Conservation (phyloP, 345 rosid genomes). For the Jatropha curcas region DNA sequence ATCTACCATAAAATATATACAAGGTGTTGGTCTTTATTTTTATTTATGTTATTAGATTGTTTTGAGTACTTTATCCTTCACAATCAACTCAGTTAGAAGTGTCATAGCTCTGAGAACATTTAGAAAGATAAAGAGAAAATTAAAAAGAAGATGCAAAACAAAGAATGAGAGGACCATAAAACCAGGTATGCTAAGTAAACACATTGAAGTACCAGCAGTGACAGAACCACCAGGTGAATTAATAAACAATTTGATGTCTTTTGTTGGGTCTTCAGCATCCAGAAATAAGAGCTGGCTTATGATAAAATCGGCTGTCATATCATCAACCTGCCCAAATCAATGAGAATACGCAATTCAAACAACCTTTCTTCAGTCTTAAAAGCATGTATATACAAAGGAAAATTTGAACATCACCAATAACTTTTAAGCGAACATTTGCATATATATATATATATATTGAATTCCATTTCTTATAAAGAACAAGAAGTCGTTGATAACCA, state of each 20-base stretch:
- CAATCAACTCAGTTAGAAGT: neutral
- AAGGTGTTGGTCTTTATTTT: neutral
- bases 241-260: conserved; percentile 79
- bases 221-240: conserved; percentile 95
- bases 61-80: neutral
- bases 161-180: neutral
- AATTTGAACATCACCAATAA: neutral
- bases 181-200: neutral
- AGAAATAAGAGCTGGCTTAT: conserved; percentile 88
- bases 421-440: neutral
- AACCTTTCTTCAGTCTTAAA: neutral
- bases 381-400: neutral
- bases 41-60: neutral
- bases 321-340: conserved; percentile 68
- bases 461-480: no score
- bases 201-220: conserved; percentile 62
- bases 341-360: conserved; percentile 2
- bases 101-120: neutral
- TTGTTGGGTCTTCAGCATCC: conserved; percentile 77
- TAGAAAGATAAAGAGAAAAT: neutral
- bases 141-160: neutral
- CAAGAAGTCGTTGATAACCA: no score
- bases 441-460: neutral
- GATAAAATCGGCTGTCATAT: conserved; percentile 75
- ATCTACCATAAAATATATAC: neutral